Conservation (phyloP, 768 basidiomycete genomes). For the Psilocybe cyanescens region DNA sequence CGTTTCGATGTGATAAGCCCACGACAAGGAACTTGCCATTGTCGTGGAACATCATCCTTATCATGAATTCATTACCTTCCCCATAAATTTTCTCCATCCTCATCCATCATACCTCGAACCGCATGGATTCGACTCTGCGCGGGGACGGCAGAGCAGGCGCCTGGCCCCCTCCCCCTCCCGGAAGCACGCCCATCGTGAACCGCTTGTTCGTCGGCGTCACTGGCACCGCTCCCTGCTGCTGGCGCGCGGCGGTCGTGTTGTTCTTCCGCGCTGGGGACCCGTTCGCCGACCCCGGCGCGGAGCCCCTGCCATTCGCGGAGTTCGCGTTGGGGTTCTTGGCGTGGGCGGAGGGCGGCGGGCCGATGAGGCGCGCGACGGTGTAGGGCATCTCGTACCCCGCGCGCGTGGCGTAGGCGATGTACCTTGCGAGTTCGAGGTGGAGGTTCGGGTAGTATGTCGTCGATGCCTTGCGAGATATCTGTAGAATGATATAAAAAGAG, state of each 20-base stretch:
- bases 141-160: constrained; percentile 20
- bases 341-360: constrained; percentile 70
- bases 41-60: background rate
- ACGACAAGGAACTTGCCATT: background rate
- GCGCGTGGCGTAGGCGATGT: constrained; percentile 66
- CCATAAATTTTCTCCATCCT: background rate
- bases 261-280: background rate
- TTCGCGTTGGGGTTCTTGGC: constrained; percentile 43
- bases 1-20: background rate
- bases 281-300: background rate
- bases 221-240: constrained; percentile 20
- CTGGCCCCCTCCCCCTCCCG: background rate
- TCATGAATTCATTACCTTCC: background rate
- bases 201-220: constrained; percentile 13
- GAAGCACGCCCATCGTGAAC: constrained; percentile 3
- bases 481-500: background rate
- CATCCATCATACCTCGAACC: constrained; percentile 11
- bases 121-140: constrained; percentile 20
- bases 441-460: constrained; percentile 92
- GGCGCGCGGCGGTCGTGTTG: background rate
- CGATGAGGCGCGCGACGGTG: constrained; percentile 78
- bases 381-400: constrained; percentile 83
- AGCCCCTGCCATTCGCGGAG: background rate
- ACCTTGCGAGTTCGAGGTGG: constrained; percentile 92
- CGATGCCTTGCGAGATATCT: constrained; percentile 96